phyloP scores from a whole-genome alignment of 305 asterid genomes.

The Fraxinus baroniana region DNA sequence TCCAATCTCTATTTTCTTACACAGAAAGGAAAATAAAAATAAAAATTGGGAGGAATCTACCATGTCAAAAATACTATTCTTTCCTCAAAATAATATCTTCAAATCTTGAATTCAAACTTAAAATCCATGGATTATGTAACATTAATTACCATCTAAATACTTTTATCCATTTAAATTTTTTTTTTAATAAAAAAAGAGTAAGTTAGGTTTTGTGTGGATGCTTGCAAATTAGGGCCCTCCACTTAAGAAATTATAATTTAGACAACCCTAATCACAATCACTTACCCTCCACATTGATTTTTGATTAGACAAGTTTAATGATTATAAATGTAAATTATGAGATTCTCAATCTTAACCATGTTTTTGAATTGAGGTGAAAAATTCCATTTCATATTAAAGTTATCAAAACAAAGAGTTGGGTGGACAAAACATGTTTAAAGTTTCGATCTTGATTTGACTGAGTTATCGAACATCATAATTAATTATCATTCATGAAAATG shows the following conservation, averaged over 20 bases:
- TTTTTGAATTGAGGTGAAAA: background rate
- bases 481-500: background rate
- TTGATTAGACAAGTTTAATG: background rate
- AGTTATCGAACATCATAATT: background rate
- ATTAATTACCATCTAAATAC: background rate
- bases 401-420: background rate
- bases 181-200: background rate
- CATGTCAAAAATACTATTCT: no score
- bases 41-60: no score
- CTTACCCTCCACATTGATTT: constrained; percentile 6
- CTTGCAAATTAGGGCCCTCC: background rate
- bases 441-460: background rate
- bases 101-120: background rate
- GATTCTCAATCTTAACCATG: background rate
- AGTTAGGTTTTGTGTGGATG: background rate
- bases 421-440: background rate
- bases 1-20: no score
- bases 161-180: background rate
- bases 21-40: no score
- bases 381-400: background rate
- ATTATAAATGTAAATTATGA: constrained; percentile 6
- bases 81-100: background rate
- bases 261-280: background rate
- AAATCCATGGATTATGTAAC: background rate
- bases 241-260: background rate